phyloP scores from a whole-genome alignment of 2,329 filamentous ascomycete genomes.

The Exophiala lecanii-corni region DNA sequence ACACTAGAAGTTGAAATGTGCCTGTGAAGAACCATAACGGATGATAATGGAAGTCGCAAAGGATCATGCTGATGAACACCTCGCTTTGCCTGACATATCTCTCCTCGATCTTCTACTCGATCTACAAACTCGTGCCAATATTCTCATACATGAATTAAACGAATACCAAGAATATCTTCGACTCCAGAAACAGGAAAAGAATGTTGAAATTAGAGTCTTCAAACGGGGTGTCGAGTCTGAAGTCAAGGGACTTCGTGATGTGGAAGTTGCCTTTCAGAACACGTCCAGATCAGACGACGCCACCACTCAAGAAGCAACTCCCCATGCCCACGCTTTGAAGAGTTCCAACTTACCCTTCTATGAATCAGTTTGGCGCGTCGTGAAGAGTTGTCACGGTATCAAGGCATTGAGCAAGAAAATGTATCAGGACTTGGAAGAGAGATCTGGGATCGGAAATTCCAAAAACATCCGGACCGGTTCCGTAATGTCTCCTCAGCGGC shows the following conservation, averaged over 20 bases:
- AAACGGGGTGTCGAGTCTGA: slow-evolving; percentile 46
- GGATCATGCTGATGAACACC: too few species aligned
- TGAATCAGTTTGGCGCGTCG: slow-evolving; percentile 58
- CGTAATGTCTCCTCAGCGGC: neutral
- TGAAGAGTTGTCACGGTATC: slow-evolving; percentile 54
- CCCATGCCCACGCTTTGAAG: slow-evolving; percentile 51
- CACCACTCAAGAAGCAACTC: slow-evolving; percentile 16
- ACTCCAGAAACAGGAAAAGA: slow-evolving; percentile 41
- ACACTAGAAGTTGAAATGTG: too few species aligned
- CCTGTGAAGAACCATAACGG: too few species aligned
- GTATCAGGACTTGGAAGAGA: slow-evolving; percentile 28
- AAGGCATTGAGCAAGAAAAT: slow-evolving; percentile 55
- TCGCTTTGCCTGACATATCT: too few species aligned
- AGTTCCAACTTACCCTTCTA: slow-evolving; percentile 65
- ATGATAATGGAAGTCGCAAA: too few species aligned
- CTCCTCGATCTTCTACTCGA: neutral
- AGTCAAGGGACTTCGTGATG: slow-evolving; percentile 42
- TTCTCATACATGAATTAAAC: slow-evolving; percentile 43
- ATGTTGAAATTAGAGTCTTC: slow-evolving; percentile 48
- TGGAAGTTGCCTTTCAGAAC: neutral
- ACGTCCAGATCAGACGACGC: slow-evolving; percentile 2
- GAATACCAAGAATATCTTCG: slow-evolving; percentile 41
- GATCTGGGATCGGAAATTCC: slow-evolving; percentile 2
- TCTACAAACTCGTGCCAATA: slow-evolving; percentile 13
- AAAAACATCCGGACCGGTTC: slow-evolving; percentile 23